Evolutionary conservation across 345 rosid species (phyloP).

Genomic region (Arabis alpina): DNA sequence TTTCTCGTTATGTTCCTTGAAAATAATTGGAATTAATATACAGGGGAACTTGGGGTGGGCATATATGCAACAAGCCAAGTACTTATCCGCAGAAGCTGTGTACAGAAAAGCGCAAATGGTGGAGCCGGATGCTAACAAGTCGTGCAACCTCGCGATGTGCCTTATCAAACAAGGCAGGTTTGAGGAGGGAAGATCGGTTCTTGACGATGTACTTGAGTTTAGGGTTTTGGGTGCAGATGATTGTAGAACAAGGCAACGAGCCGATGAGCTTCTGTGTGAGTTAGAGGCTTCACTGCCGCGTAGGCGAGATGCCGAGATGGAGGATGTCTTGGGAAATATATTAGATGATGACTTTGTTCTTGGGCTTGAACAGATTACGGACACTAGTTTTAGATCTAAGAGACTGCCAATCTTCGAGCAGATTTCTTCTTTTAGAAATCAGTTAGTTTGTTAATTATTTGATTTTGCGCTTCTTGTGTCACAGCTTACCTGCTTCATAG

Average conservation of each 20-base stretch:
- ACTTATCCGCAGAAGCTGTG: slow-evolving; percentile 79
- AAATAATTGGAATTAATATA: not conserved
- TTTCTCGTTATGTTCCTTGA: not conserved
- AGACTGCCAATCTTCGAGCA: slow-evolving; percentile 90
- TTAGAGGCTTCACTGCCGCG: slow-evolving; percentile 43
- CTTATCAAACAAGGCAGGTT: slow-evolving; percentile 69
- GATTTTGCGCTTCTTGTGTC: slow-evolving; percentile 7
- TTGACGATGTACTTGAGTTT: slow-evolving; percentile 50
- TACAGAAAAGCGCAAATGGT: slow-evolving; percentile 85
- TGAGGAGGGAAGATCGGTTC: slow-evolving; percentile 55
- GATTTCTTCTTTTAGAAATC: slow-evolving; percentile 75
- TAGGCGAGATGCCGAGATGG: slow-evolving; percentile 33
- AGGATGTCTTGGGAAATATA: slow-evolving; percentile 44
- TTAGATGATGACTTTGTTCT: slow-evolving; percentile 63
- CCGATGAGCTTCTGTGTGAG: slow-evolving; percentile 56
- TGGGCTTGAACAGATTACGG: slow-evolving; percentile 56
- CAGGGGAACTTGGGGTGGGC: slow-evolving; percentile 99
- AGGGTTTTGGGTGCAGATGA: slow-evolving; percentile 66
- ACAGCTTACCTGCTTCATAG: not conserved
- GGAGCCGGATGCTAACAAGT: slow-evolving; percentile 89
- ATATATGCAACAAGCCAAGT: slow-evolving; percentile 88
- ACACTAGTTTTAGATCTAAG: slow-evolving; percentile 63
- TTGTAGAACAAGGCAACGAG: slow-evolving; percentile 56
- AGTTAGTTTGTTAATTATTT: slow-evolving; percentile 50
- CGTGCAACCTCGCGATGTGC: slow-evolving; percentile 76